A percentile compares a stretch with the other conserved stretches of the same genome.
Evolutionary conservation across 176 grass and related monocot species (phyloP).

Genomic region (Guadua angustifolia): DNA sequence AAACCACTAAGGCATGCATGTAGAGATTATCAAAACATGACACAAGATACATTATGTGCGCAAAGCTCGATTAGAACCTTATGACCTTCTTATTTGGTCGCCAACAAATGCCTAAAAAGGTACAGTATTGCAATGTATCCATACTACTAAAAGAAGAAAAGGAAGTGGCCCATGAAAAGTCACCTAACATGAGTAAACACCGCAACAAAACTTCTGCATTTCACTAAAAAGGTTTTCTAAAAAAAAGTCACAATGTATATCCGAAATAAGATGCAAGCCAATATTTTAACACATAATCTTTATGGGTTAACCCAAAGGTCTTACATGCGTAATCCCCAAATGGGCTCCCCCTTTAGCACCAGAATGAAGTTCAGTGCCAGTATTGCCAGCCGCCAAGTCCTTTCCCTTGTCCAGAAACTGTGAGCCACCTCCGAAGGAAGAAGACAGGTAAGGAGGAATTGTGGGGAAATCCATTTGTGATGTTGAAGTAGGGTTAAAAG

Average conservation of each 20-base stretch:
- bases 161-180: neutral
- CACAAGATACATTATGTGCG: neutral
- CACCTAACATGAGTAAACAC: neutral
- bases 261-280: slow-evolving; percentile 15
- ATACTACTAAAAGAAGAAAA: neutral
- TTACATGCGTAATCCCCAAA: slow-evolving; percentile 48
- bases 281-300: slow-evolving; percentile 36
- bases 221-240: neutral
- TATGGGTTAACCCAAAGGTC: slow-evolving; percentile 31
- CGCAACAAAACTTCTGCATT: slow-evolving; percentile 15
- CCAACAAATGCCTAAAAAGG: slow-evolving; percentile 14
- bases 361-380: slow-evolving; percentile 62
- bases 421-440: slow-evolving; percentile 74
- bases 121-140: neutral
- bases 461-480: slow-evolving; percentile 57
- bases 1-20: slow-evolving; percentile 14
- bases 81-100: slow-evolving; percentile 14
- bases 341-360: slow-evolving; percentile 58
- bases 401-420: slow-evolving; percentile 84
- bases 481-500: slow-evolving; percentile 55
- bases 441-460: slow-evolving; percentile 52
- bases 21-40: slow-evolving; percentile 16
- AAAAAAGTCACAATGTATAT: slow-evolving; percentile 21
- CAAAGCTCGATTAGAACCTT: slow-evolving; percentile 9
- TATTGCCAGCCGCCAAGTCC: slow-evolving; percentile 61